Conservation (phyloP, 202 grass and related monocot genomes). For the Setaria italica region DNA sequence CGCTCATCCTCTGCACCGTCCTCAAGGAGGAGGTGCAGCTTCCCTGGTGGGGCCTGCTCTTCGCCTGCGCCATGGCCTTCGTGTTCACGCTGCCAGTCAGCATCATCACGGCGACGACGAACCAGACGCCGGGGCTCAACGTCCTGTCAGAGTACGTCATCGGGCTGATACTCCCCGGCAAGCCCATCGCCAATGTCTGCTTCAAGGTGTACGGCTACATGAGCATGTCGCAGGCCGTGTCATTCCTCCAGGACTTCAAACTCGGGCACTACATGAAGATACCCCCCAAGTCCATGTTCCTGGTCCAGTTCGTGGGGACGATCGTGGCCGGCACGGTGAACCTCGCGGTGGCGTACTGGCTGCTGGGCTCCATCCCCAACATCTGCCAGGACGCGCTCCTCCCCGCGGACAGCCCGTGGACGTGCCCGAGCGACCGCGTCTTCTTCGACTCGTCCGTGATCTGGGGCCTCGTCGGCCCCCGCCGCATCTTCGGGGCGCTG, state of each 20-base stretch:
- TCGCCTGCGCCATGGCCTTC: conserved; percentile 72
- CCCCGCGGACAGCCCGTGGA: conserved; percentile 75
- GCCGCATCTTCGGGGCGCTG: conserved; percentile 70
- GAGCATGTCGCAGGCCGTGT: conserved; percentile 63
- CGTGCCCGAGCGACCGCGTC: conserved; percentile 71
- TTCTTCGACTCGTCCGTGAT: conserved; percentile 92
- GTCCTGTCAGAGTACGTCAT: conserved; percentile 63
- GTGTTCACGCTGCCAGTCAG: conserved; percentile 80
- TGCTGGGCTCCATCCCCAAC: conserved; percentile 58
- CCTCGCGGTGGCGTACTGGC: conserved; percentile 60
- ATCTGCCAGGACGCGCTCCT: conserved; percentile 61
- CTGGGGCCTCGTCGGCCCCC: conserved; percentile 78
- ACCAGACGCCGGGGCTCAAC: conserved; percentile 73
- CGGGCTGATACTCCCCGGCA: conserved; percentile 63
- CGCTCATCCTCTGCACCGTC: conserved; percentile 70
- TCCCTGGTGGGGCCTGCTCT: conserved; percentile 80
- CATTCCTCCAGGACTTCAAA: conserved; percentile 66
- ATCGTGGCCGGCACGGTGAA: conserved; percentile 57
- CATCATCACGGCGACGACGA: conserved; percentile 85
- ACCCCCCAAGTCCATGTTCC: conserved; percentile 70
- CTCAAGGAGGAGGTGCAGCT: conserved; percentile 78
- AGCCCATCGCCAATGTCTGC: conserved; percentile 69
- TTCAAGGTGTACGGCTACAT: conserved; percentile 76
- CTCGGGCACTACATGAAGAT: conserved; percentile 89
- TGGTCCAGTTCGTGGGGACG: conserved; percentile 66